Evolutionary conservation across 2,329 filamentous ascomycete species (phyloP).

Genomic region (Botrytis galanthina): DNA sequence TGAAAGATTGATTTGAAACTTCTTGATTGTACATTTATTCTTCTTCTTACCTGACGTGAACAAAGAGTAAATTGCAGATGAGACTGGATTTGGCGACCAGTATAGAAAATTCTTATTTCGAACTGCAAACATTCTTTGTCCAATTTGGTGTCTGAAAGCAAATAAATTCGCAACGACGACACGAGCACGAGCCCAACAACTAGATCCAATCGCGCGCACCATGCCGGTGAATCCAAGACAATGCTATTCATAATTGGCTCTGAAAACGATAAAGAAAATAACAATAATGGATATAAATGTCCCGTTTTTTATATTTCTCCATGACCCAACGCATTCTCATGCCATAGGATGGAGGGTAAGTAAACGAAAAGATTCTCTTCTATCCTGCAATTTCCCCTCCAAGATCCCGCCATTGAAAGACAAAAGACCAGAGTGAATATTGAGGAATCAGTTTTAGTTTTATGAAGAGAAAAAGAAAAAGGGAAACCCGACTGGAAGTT

Average conservation of each 20-base stretch:
- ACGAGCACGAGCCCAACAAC: no score
- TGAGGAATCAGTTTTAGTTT: conserved; percentile 48
- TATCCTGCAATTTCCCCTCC: conserved; percentile 70
- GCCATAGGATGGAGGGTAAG: conserved; percentile 57
- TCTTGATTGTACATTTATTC: background rate
- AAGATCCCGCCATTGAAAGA: conserved; percentile 54
- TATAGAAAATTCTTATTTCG: background rate
- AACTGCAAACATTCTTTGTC: conserved; percentile 19
- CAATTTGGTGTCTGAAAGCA: background rate
- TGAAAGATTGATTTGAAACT: background rate
- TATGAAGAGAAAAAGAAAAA: conserved; percentile 41
- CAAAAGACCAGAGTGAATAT: conserved; percentile 67
- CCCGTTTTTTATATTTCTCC: conserved; percentile 36
- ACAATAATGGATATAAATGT: conserved; percentile 25
- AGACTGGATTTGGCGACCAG: background rate
- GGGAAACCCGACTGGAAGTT: background rate
- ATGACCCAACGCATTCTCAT: conserved; percentile 39
- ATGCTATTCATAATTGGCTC: background rate
- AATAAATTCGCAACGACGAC: background rate
- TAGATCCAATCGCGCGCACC: background rate
- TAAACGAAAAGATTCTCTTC: conserved; percentile 50
- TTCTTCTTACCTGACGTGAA: background rate
- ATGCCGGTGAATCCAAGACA: background rate
- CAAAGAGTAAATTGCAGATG: background rate
- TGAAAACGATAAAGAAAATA: background rate